phyloP scores from a whole-genome alignment of 2,329 filamentous ascomycete genomes.

The Fusarium pseudonygamai region DNA sequence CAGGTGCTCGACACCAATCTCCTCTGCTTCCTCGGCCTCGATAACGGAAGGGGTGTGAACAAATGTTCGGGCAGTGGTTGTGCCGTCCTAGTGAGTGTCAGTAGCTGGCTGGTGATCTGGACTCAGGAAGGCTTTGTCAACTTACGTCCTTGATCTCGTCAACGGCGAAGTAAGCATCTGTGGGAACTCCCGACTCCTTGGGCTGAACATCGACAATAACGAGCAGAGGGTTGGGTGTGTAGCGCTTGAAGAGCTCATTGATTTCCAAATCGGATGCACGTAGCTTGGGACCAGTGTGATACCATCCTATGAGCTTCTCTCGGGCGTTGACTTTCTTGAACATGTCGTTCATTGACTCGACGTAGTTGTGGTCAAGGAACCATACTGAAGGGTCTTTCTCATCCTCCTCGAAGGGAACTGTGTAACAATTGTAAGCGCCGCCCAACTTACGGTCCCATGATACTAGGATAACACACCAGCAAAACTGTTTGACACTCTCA shows the following conservation, averaged over 20 bases:
- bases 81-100: conserved; percentile 78
- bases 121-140: conserved; percentile 25
- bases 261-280: conserved; percentile 97
- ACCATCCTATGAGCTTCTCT: conserved; percentile 99
- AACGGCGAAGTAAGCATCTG: conserved; percentile 98
- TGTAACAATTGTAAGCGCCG: conserved; percentile 29
- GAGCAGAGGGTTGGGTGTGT: conserved; percentile 93
- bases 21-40: conserved; percentile 98
- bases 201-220: conserved; percentile 99
- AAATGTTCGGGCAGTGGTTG: conserved; percentile 95
- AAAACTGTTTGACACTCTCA: conserved; percentile 98
- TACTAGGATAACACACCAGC: conserved; percentile 70
- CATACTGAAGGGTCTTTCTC: conserved; percentile 98
- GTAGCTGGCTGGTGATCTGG: background rate
- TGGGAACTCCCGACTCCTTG: conserved; percentile 96
- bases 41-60: conserved; percentile 98
- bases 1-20: conserved; percentile 98
- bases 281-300: conserved; percentile 97
- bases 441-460: background rate
- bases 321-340: conserved; percentile 99
- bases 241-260: conserved; percentile 99
- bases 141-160: conserved; percentile 99
- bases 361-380: conserved; percentile 99
- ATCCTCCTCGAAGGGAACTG: conserved; percentile 98
- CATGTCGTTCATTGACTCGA: conserved; percentile 99